Percentiles rank a stretch among this genome's conserved stretches.
phyloP scores from a whole-genome alignment of 768 basidiomycete species.

The Agaricus bisporus region DNA sequence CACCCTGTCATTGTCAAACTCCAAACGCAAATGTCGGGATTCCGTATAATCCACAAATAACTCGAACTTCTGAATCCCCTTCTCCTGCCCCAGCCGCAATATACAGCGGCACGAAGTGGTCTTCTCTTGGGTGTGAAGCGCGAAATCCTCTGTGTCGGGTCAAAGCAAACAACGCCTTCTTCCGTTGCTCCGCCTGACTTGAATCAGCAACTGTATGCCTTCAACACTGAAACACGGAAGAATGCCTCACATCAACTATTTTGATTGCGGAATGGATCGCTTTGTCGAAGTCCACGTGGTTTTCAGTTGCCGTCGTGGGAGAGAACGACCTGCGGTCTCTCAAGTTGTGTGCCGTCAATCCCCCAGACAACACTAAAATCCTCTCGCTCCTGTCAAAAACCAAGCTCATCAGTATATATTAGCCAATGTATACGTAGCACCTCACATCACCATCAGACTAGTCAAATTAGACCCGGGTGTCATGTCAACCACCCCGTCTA shows the following conservation, averaged over 20 bases:
- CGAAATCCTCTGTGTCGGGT: constrained; percentile 58
- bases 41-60: constrained; percentile 50
- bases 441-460: too few species aligned
- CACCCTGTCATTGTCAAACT: constrained; percentile 20
- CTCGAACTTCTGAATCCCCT: constrained; percentile 35
- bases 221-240: constrained; percentile 1
- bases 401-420: constrained; percentile 11
- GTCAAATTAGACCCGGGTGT: too few species aligned
- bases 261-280: constrained; percentile 54
- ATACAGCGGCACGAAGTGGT: constrained; percentile 79
- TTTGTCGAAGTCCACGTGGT: constrained; percentile 50
- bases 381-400: constrained; percentile 46
- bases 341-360: constrained; percentile 64
- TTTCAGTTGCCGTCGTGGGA: constrained; percentile 39
- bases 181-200: constrained; percentile 42
- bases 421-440: too few species aligned
- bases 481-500: too few species aligned
- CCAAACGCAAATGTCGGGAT: constrained; percentile 66
- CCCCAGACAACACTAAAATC: constrained; percentile 65
- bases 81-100: constrained; percentile 72
- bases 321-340: constrained; percentile 45
- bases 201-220: constrained; percentile 10
- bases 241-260: constrained; percentile 38
- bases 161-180: constrained; percentile 48
- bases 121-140: constrained; percentile 65